phyloP scores from a whole-genome alignment of 805 yeast species.

The Lipomyces yamadae region DNA sequence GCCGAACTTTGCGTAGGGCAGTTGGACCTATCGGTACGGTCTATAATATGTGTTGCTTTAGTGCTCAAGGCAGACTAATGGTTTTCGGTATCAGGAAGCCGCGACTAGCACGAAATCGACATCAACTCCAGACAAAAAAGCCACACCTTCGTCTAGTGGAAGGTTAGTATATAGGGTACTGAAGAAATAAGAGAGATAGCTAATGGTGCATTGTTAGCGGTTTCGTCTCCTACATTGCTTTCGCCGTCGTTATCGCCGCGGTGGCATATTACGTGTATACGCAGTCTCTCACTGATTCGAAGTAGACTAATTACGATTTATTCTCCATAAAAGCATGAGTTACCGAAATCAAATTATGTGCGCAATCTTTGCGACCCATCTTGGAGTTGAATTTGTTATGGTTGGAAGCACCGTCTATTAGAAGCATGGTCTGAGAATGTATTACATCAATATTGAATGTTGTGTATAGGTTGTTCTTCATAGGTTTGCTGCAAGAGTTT shows the following conservation, averaged over 20 bases:
- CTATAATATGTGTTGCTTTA: not conserved
- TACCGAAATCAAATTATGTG: not conserved
- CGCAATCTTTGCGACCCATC: not conserved
- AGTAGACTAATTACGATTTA: not conserved
- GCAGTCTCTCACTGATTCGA: slow-evolving; percentile 5
- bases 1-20: slow-evolving; percentile 73
- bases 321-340: not conserved
- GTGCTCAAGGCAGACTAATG: not conserved
- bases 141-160: slow-evolving; percentile 5
- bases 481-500: not conserved
- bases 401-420: not conserved
- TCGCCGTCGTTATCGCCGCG: slow-evolving; percentile 16
- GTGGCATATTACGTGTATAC: slow-evolving; percentile 16
- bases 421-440: not conserved
- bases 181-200: not conserved
- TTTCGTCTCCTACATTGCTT: slow-evolving; percentile 14
- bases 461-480: not conserved
- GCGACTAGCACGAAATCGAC: slow-evolving; percentile 10
- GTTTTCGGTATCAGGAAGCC: not conserved
- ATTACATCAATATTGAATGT: not conserved
- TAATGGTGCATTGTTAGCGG: slow-evolving; percentile 1
- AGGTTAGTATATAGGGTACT: slow-evolving; percentile 4
- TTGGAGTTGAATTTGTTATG: not conserved
- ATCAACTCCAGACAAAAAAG: not conserved
- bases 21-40: slow-evolving; percentile 58